These are phyloP conservation scores for Eutypella sp. DNA, from an alignment of 2,329 filamentous ascomycete species.

Conservation along the genomic window DNA sequence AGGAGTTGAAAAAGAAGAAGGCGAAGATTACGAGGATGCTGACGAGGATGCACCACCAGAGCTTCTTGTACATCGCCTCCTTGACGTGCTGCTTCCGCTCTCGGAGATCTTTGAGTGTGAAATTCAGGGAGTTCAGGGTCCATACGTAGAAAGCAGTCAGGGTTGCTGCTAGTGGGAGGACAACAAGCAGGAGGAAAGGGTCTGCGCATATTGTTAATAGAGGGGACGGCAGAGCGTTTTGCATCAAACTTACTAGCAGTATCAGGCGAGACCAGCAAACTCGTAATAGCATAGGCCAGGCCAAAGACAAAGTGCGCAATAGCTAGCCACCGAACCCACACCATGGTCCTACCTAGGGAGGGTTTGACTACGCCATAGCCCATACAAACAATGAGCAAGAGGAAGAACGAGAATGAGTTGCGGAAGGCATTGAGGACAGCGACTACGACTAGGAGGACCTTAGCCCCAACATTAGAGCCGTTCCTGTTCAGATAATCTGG, in stretches of 20 bases:
- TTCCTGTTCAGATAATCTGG: slow-evolving; percentile 87
- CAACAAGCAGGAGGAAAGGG: slow-evolving; percentile 85
- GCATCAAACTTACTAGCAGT: slow-evolving; percentile 62
- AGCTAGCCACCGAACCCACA: slow-evolving; percentile 85
- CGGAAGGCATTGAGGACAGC: slow-evolving; percentile 87
- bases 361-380: slow-evolving; percentile 97
- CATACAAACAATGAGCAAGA: slow-evolving; percentile 98
- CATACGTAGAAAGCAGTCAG: slow-evolving; percentile 97
- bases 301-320: slow-evolving; percentile 93
- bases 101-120: slow-evolving; percentile 92
- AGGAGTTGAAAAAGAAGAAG: slow-evolving; percentile 98
- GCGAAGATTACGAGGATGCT: slow-evolving; percentile 94
- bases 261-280: slow-evolving; percentile 82
- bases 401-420: slow-evolving; percentile 98
- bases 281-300: slow-evolving; percentile 86
- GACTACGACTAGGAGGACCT: slow-evolving; percentile 85
- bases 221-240: too few relatives aligned
- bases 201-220: slow-evolving; percentile 42
- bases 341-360: slow-evolving; percentile 87
- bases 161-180: slow-evolving; percentile 85
- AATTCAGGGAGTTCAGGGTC: slow-evolving; percentile 92
- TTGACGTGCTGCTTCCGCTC: slow-evolving; percentile 93
- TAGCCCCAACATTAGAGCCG: slow-evolving; percentile 76
- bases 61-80: slow-evolving; percentile 92
- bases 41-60: slow-evolving; percentile 95